Evolutionary conservation across 208 protist genomes (phyloP).

Genomic region (Trypanosoma grayi): DNA sequence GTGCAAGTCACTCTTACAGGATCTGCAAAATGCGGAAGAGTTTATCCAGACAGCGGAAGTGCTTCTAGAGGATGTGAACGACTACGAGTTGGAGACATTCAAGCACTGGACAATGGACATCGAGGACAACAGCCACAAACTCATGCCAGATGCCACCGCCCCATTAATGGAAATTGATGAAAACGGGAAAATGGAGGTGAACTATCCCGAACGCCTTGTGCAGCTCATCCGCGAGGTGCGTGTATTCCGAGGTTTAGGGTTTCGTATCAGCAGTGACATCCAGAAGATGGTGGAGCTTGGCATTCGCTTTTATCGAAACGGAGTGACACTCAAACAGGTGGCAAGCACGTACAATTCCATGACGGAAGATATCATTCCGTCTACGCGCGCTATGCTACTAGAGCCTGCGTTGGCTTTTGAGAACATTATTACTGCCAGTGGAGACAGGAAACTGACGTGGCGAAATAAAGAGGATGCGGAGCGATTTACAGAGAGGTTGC

Average conservation of each 20-base stretch:
- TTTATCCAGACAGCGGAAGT: slow-evolving; percentile 56
- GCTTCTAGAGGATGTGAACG: slow-evolving; percentile 78
- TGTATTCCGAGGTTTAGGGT: slow-evolving; percentile 73
- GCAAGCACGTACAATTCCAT: slow-evolving; percentile 94
- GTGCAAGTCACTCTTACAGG: slow-evolving; percentile 70
- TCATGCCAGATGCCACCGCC: slow-evolving; percentile 81
- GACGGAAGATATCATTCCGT: slow-evolving; percentile 87
- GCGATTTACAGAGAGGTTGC: slow-evolving; percentile 83
- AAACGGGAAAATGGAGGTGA: slow-evolving; percentile 80
- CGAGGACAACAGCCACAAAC: slow-evolving; percentile 52
- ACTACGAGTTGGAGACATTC: slow-evolving; percentile 86
- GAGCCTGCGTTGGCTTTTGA: slow-evolving; percentile 88
- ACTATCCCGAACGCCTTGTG: slow-evolving; percentile 87
- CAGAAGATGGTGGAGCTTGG: slow-evolving; percentile 72
- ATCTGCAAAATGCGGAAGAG: slow-evolving; percentile 62
- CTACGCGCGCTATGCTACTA: slow-evolving; percentile 88
- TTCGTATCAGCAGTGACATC: slow-evolving; percentile 61
- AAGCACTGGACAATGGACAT: slow-evolving; percentile 78
- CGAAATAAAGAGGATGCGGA: slow-evolving; percentile 75
- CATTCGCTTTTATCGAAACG: slow-evolving; percentile 79
- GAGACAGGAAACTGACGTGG: slow-evolving; percentile 83
- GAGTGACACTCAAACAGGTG: slow-evolving; percentile 89
- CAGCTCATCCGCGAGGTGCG: slow-evolving; percentile 90
- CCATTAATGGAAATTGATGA: slow-evolving; percentile 86
- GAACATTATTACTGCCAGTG: slow-evolving; percentile 86